Conservation (phyloP, 306 rosid genomes). For the Cicer arietinum region DNA sequence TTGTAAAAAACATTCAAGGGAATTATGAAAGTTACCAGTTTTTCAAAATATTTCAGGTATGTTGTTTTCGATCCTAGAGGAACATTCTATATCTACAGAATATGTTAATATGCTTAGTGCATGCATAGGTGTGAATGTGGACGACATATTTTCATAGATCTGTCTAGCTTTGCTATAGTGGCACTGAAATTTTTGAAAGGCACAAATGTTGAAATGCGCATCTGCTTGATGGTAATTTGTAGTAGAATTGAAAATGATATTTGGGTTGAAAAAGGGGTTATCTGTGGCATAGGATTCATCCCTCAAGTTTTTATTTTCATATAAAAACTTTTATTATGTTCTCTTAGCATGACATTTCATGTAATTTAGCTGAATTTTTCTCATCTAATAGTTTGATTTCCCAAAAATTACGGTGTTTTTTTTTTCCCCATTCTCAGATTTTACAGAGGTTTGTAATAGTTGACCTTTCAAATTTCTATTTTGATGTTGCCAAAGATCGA, state of each 20-base stretch:
- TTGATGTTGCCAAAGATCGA: constrained; percentile 98
- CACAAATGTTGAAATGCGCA: background rate
- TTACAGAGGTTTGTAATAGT: constrained; percentile 93
- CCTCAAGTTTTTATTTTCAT: constrained; percentile 5
- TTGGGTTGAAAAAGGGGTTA: constrained; percentile 26
- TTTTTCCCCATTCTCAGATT: constrained; percentile 61
- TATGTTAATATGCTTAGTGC: constrained; percentile 17
- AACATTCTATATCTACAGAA: constrained; percentile 23
- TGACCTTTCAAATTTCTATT: constrained; percentile 93
- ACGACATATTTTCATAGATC: background rate
- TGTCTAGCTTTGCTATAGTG: constrained; percentile 12
- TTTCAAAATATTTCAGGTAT: constrained; percentile 97
- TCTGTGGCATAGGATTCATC: constrained; percentile 21
- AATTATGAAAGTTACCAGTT: constrained; percentile 90
- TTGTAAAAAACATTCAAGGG: constrained; percentile 72
- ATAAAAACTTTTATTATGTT: constrained; percentile 6
- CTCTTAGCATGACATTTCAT: constrained; percentile 33
- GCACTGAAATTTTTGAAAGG: background rate
- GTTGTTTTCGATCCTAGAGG: constrained; percentile 27
- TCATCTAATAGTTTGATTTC: constrained; percentile 32
- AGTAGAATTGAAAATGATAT: constrained; percentile 4
- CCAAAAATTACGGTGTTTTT: constrained; percentile 23
- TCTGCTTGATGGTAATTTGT: constrained; percentile 35
- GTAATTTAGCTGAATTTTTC: constrained; percentile 33
- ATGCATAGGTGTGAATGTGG: constrained; percentile 15